These are phyloP conservation scores for Senecio squalidus DNA, from an alignment of 140 eudicot genomes.

Conservation along the genomic window DNA sequence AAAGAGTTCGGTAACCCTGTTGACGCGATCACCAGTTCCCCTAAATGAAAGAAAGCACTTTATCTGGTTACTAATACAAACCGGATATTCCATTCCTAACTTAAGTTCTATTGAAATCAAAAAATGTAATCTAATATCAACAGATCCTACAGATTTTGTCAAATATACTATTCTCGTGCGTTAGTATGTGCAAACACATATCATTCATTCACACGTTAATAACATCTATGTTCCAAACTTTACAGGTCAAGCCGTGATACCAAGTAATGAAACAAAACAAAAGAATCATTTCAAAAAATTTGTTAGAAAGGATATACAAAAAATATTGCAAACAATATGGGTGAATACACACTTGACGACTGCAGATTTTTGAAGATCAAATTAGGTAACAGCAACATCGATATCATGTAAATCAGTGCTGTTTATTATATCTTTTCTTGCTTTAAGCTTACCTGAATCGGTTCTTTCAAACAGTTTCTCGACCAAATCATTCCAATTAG, in stretches of 20 bases:
- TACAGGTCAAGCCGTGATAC: not conserved
- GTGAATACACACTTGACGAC: not conserved
- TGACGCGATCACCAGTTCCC: too few species aligned
- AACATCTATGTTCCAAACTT: not conserved
- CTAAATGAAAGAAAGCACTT: too few species aligned
- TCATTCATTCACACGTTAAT: too few species aligned
- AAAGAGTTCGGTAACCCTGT: too few species aligned
- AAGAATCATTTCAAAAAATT: not conserved
- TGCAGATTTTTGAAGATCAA: not conserved
- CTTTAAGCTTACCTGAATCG: slow-evolving; percentile 37
- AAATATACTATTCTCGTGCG: too few species aligned
- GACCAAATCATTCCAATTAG: slow-evolving; percentile 65
- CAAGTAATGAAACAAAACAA: slow-evolving; percentile 7
- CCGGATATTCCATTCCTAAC: too few species aligned
- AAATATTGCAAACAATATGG: not conserved
- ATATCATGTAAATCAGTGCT: slow-evolving; percentile 3
- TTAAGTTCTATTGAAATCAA: too few species aligned
- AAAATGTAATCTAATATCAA: too few species aligned
- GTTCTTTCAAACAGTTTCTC: slow-evolving; percentile 46
- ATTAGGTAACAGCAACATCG: slow-evolving; percentile 1
- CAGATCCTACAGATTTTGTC: too few species aligned
- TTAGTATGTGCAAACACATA: too few species aligned
- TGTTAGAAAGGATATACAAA: slow-evolving; percentile 3
- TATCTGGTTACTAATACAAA: too few species aligned
- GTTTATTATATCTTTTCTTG: slow-evolving; percentile 23